These are phyloP conservation scores for Viridothelium virens DNA, from an alignment of 495 filamentous ascomycete genomes.

Conservation along the genomic window DNA sequence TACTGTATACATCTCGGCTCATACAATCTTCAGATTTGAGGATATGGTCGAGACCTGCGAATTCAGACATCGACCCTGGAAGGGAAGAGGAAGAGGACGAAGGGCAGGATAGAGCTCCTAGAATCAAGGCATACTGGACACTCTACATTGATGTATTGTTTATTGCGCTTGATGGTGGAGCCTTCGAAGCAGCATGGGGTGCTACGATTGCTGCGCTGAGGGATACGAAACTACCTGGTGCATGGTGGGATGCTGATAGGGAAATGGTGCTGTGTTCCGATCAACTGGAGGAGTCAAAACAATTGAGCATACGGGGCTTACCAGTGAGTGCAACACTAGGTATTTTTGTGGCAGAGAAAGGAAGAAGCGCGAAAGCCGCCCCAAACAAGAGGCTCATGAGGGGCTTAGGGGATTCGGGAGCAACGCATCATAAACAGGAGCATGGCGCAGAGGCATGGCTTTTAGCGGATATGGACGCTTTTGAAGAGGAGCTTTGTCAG, in stretches of 20 bases:
- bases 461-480: slow-evolving; percentile 77
- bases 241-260: slow-evolving; percentile 77
- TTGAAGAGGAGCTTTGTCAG: slow-evolving; percentile 74
- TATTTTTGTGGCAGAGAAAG: slow-evolving; percentile 50
- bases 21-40: slow-evolving; percentile 55
- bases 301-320: slow-evolving; percentile 48
- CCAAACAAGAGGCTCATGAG: slow-evolving; percentile 29
- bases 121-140: slow-evolving; percentile 82
- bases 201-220: slow-evolving; percentile 73
- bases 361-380: slow-evolving; percentile 39
- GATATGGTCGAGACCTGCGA: slow-evolving; percentile 36
- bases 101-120: slow-evolving; percentile 32
- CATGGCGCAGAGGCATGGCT: slow-evolving; percentile 57
- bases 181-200: slow-evolving; percentile 84
- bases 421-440: slow-evolving; percentile 28
- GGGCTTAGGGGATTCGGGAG: slow-evolving; percentile 34
- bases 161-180: slow-evolving; percentile 81
- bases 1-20: slow-evolving; percentile 61
- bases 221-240: slow-evolving; percentile 68
- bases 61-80: neutral
- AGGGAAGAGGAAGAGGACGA: slow-evolving; percentile 48
- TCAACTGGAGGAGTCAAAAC: slow-evolving; percentile 39
- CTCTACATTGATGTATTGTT: slow-evolving; percentile 89
- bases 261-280: slow-evolving; percentile 72
- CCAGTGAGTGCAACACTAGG: slow-evolving; percentile 66